Evolutionary conservation across 2,329 filamentous ascomycete species (phyloP).

Genomic region (Stagonosporopsis vannaccii): DNA sequence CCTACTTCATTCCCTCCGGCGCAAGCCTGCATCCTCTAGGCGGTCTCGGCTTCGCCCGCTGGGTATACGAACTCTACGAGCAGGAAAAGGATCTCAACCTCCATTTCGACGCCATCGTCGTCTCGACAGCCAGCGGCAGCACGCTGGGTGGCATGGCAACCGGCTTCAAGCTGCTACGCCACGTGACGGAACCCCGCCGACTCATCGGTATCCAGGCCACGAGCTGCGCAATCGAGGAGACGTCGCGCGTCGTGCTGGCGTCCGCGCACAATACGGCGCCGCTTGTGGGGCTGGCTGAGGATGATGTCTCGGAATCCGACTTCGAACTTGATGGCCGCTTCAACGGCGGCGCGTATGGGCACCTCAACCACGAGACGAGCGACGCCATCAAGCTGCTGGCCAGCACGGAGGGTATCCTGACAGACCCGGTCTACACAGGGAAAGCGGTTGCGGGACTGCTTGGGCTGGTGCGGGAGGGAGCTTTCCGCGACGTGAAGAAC

Average conservation of each 20-base stretch:
- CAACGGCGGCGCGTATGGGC: slow-evolving; percentile 5
- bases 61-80: slow-evolving; percentile 7
- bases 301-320: neutral
- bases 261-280: slow-evolving; percentile 4
- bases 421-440: slow-evolving; percentile 15
- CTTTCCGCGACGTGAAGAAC: slow-evolving; percentile 1
- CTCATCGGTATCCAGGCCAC: slow-evolving; percentile 14
- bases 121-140: slow-evolving; percentile 11
- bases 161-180: slow-evolving; percentile 6
- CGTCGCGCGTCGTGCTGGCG: slow-evolving; percentile 2
- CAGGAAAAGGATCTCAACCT: slow-evolving; percentile 7
- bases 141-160: slow-evolving; percentile 15
- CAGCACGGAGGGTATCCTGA: slow-evolving; percentile 9
- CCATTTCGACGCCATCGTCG: slow-evolving; percentile 8
- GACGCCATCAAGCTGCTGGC: slow-evolving; percentile 11
- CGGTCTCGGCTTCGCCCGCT: slow-evolving; percentile 14
- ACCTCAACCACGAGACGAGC: slow-evolving; percentile 4
- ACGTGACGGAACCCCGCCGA: neutral
- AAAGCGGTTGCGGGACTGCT: slow-evolving; percentile 14
- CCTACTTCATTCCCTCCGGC: slow-evolving; percentile 16
- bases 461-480: slow-evolving; percentile 1
- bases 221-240: slow-evolving; percentile 7
- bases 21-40: slow-evolving; percentile 12
- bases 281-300: slow-evolving; percentile 1
- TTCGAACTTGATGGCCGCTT: slow-evolving; percentile 12